phyloP scores from a whole-genome alignment of 352 stramenopile genomes.

The Phytophthora melonis region DNA sequence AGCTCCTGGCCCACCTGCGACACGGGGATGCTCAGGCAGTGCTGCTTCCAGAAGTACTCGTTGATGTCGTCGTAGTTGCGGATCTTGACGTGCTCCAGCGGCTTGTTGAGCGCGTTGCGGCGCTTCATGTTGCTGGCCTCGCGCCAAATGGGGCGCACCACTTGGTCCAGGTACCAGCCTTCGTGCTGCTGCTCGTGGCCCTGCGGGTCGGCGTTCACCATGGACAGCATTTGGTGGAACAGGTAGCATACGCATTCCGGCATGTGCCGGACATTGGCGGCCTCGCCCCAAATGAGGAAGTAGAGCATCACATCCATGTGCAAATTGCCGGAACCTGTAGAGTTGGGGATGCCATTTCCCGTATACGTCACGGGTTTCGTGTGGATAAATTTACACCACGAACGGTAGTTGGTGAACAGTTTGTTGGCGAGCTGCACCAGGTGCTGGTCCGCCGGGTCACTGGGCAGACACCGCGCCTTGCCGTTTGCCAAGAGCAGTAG shows the following conservation, averaged over 20 bases:
- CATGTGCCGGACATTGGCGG: conserved; percentile 97
- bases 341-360: conserved; percentile 28
- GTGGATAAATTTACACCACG: conserved; percentile 80
- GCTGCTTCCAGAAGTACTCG: conserved; percentile 83
- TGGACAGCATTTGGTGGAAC: conserved; percentile 91
- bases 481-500: conserved; percentile 83
- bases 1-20: conserved; percentile 57
- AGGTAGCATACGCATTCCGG: conserved; percentile 97
- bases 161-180: conserved; percentile 68
- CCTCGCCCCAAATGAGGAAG: conserved; percentile 97
- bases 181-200: conserved; percentile 50
- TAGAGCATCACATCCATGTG: conserved; percentile 96
- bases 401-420: conserved; percentile 77
- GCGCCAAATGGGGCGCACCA: conserved; percentile 75
- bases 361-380: conserved; percentile 79
- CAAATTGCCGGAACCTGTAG: conserved; percentile 35
- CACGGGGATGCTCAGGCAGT: conserved; percentile 68
- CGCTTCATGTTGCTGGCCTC: conserved; percentile 82
- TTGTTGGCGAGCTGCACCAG: conserved; percentile 74
- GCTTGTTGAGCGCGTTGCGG: conserved; percentile 63
- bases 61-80: conserved; percentile 88
- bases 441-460: conserved; percentile 63
- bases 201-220: conserved; percentile 61
- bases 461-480: conserved; percentile 61
- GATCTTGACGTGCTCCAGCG: conserved; percentile 78